phyloP scores from a whole-genome alignment of 345 rosid species.

The Brassica juncea region DNA sequence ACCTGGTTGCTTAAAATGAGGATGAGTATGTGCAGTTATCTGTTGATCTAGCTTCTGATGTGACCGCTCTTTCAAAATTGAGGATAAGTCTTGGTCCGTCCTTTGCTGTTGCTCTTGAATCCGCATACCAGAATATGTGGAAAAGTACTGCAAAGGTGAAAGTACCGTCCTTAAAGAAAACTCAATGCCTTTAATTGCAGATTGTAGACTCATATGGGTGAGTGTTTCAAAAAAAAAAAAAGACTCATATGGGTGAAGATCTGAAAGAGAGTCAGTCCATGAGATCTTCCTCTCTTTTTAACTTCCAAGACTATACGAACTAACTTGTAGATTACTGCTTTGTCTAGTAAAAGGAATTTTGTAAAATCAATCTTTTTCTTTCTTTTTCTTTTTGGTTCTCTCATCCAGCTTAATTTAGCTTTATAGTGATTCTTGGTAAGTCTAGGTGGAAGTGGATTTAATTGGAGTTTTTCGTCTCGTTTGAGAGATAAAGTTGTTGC shows the following conservation, averaged over 20 bases:
- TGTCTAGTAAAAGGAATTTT: neutral
- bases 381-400: neutral
- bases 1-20: constrained; percentile 79
- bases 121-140: constrained; percentile 80
- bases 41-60: constrained; percentile 71
- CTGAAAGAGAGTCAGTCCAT: constrained; percentile 30
- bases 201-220: neutral
- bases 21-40: constrained; percentile 88
- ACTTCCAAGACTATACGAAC: constrained; percentile 37
- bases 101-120: constrained; percentile 67
- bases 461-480: constrained; percentile 18
- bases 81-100: constrained; percentile 85
- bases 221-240: neutral
- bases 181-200: neutral
- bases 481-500: constrained; percentile 33
- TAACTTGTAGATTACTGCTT: constrained; percentile 26
- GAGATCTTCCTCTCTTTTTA: constrained; percentile 23
- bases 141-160: constrained; percentile 79
- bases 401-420: constrained; percentile 23
- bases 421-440: constrained; percentile 38
- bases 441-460: constrained; percentile 34
- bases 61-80: constrained; percentile 69
- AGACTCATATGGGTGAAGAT: neutral
- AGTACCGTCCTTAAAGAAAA: constrained; percentile 60
- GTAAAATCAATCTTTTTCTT: neutral